Base-by-base conservation (phyloP, 2,329 filamentous ascomycete species). In the Arachnomyces sp. region DNA sequence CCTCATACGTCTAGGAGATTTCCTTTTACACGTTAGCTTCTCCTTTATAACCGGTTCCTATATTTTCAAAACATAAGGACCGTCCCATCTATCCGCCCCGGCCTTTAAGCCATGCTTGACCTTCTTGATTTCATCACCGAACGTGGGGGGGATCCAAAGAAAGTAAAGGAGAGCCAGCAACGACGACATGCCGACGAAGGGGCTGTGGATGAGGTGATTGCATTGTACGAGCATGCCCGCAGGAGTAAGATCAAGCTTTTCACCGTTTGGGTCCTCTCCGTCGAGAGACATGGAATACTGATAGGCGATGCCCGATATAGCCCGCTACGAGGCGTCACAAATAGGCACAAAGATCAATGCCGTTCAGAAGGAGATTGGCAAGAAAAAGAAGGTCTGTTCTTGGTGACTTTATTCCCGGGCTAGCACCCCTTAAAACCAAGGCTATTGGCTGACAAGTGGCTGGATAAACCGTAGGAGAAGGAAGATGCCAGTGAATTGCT, bases 101-200 rank as follows among this genome's bases (percentile, higher is more conserved):
- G n/a, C 37, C 12, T 8, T 33, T 18, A 8, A 36, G n/a, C 13
- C 32, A 87, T 87, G 82, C 73, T 87, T 51, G 84, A 89, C 69
- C 73, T 87, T 41, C 73, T 76, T 52, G 84, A 89, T 59, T 87
- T 90, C 60, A 82, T 90, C 57, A 67, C 76, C 60, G 87, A 95
- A 65, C 84, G 88, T 54, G 92, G 90, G 51, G 92, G 92, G 53
- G 79, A 96, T 67, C 86, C 88, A 12, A 83, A 94, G 59, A 82
- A 81, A 69, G 92, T 98, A 65, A 84, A 84, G 63, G 87, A 95
- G 64, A 92, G 84, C 49, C 92, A 98, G 67, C 78, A 83, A 53
- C 81, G 80, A 59, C 81, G 92, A 53, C 77, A 79, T 70, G 89
- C 86, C 36, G 74, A 81, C 11, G 84, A 88, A 56, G 84, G 87